A percentile compares a stretch with the other conserved stretches of the same genome.
These are phyloP conservation scores for Penicillium griseofulvum DNA, from an alignment of 2,329 filamentous ascomycete genomes.

Conservation along the genomic window DNA sequence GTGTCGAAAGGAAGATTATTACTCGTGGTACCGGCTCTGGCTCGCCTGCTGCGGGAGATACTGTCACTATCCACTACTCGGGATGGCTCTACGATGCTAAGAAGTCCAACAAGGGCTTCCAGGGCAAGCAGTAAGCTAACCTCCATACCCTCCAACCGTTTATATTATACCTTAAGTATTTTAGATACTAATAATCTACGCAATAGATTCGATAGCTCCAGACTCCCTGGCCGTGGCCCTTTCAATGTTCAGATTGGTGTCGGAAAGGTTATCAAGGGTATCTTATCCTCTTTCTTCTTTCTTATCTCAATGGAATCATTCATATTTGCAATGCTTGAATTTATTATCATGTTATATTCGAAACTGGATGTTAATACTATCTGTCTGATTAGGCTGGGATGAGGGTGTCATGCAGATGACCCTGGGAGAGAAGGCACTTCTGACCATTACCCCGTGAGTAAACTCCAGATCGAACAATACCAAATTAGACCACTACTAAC, in stretches of 20 bases:
- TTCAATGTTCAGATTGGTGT: conserved; percentile 76
- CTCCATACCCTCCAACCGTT: background rate
- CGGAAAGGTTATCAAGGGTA: conserved; percentile 83
- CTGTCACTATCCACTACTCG: conserved; percentile 83
- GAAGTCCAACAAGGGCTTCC: conserved; percentile 58
- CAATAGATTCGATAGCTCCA: conserved; percentile 80
- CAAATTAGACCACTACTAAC: background rate
- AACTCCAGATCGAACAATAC: background rate
- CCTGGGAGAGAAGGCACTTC: conserved; percentile 79
- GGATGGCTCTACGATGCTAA: conserved; percentile 73
- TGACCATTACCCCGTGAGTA: conserved; percentile 73
- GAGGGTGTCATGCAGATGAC: conserved; percentile 81
- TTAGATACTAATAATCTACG: background rate
- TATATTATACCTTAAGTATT: background rate
- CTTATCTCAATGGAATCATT: background rate
- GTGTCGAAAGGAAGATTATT: conserved; percentile 23
- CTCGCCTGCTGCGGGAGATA: conserved; percentile 64
- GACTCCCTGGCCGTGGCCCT: conserved; percentile 63
- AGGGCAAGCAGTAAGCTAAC: conserved; percentile 65
- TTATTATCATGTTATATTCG: background rate
- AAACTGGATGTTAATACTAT: background rate
- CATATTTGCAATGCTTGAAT: background rate
- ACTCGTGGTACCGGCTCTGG: conserved; percentile 57
- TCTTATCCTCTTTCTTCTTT: conserved; percentile 14
- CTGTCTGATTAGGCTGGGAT: conserved; percentile 61